phyloP scores from a whole-genome alignment of 345 rosid genomes.

The rapeseed (Brassica napus) region Da-Ae NC_063447.1:53686501-53687000 shows the following conservation, averaged over 20 bases:
- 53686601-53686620: neutral
- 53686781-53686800: neutral
- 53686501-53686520: neutral
- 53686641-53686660: neutral
- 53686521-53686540: neutral
- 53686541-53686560: neutral
- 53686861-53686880: too few relatives aligned
- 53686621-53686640: neutral
- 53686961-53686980: too few relatives aligned
- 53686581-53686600: neutral
- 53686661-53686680: neutral
- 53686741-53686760: neutral
- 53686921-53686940: too few relatives aligned
- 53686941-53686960: too few relatives aligned
- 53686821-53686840: neutral
- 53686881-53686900: neutral
- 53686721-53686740: neutral
- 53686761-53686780: neutral
- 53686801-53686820: neutral
- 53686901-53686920: neutral
- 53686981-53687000: too few relatives aligned
- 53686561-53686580: neutral
- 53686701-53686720: neutral
- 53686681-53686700: neutral
- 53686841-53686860: too few relatives aligned